Base-by-base conservation (phyloP, 2,329 filamentous ascomycete genomes). In the Acrocalymma vagum region DNA sequence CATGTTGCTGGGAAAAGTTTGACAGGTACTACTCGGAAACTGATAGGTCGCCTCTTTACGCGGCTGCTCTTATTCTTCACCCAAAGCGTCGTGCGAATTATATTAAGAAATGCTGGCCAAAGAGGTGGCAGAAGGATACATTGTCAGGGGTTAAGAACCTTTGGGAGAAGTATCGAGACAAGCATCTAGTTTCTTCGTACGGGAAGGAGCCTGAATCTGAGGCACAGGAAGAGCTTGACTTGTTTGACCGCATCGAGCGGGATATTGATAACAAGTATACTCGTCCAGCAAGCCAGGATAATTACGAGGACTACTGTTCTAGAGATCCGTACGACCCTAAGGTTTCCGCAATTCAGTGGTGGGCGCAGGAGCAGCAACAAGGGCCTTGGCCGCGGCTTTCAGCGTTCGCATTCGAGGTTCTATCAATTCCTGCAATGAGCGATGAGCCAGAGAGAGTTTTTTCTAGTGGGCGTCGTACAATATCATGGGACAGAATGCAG, bases 381-480 rank as follows among this genome's bases (percentile, higher is more conserved):
- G 16, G n/a, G 18, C 36, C 15, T 16, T 46, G 16, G 20, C 39
- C 33, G 22, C 11, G 14, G 16, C 31, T 46, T 6, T 41, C 30
- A 23, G 8, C 9, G 11, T 20, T 46, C 15, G 35, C n/a, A n/a
- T n/a, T 48, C 25, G 29, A 48, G 11, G 29, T 48, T 15, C 41
- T 48, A 20, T 48, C 29, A 25, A 42, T 42, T 25, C 38, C 34
- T 4, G 33, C 35, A 40, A 35, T 48, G 35, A 48, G 45, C 22
- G 29, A 38, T 17, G 32, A 45, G 30, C 9, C 31, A 31, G 41
- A 48, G 31, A 13, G 25, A 31, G 31, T 35, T 9, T 48, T 48
- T 29, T 44, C 25, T 9, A 26, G 27, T 22, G 45, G 30, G 9
- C 22, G 34, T 32, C 40, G 44, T 39, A 45, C 41, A 26, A 44